These are phyloP conservation scores for Syncephalastrum racemosum DNA, from an alignment of 371 early-diverging fungal genomes.

Conservation along the genomic window DNA sequence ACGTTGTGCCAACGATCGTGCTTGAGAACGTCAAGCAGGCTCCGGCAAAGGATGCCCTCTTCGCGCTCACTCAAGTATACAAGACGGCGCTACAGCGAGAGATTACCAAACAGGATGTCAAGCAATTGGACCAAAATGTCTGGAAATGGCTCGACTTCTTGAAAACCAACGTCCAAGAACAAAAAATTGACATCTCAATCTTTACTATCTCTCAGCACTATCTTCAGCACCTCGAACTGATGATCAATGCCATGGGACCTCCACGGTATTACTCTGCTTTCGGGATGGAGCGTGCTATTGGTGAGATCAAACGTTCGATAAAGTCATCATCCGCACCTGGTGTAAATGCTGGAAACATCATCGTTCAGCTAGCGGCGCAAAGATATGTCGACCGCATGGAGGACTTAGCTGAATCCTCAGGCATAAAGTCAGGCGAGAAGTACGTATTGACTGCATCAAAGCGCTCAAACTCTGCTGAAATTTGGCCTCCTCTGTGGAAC, in stretches of 20 bases:
- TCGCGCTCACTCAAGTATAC: background rate
- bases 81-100: background rate
- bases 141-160: conserved; percentile 4
- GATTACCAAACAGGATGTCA: background rate
- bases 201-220: too few relatives aligned
- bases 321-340: background rate
- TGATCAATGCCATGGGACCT: too few relatives aligned
- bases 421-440: background rate
- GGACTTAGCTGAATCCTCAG: background rate
- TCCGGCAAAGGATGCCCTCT: too few relatives aligned
- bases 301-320: background rate
- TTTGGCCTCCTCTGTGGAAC: conserved; percentile 2
- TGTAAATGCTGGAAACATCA: background rate
- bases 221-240: too few relatives aligned
- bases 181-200: background rate
- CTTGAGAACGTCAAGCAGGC: too few relatives aligned
- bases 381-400: background rate
- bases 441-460: background rate
- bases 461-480: background rate
- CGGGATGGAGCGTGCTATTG: too few relatives aligned
- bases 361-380: background rate
- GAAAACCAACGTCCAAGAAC: background rate
- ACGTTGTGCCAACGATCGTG: too few relatives aligned
- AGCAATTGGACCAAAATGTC: background rate
- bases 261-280: too few relatives aligned